phyloP scores from a whole-genome alignment of 352 stramenopile species.

The Phytopythium cucurbitacearum region DNA sequence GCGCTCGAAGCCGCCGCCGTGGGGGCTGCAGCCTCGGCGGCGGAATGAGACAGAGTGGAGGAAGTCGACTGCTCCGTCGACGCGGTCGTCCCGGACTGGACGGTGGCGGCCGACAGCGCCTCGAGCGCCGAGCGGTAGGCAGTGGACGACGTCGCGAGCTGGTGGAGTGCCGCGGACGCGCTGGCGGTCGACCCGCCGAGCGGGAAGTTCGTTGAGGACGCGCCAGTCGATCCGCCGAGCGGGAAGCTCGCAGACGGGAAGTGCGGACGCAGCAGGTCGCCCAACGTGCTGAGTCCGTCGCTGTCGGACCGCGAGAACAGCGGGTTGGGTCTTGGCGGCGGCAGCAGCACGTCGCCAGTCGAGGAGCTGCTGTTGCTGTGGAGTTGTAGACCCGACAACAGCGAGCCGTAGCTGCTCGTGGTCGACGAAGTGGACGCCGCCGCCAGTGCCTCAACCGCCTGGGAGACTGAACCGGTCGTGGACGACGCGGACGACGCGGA shows the following conservation, averaged over 20 bases:
- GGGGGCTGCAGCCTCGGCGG: too few relatives aligned
- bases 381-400: slow-evolving; percentile 29
- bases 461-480: slow-evolving; percentile 14
- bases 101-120: slow-evolving; percentile 10
- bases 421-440: slow-evolving; percentile 27
- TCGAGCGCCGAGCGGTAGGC: slow-evolving; percentile 32
- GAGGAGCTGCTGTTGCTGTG: slow-evolving; percentile 11
- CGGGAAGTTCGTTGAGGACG: background rate
- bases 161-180: slow-evolving; percentile 33
- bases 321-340: slow-evolving; percentile 36
- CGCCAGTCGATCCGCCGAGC: slow-evolving; percentile 1
- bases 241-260: slow-evolving; percentile 34
- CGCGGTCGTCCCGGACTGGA: slow-evolving; percentile 12
- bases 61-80: slow-evolving; percentile 11
- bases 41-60: slow-evolving; percentile 1
- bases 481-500: slow-evolving; percentile 29
- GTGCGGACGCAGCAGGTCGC: slow-evolving; percentile 43
- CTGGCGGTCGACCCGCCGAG: background rate
- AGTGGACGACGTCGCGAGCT: slow-evolving; percentile 51
- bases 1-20: slow-evolving; percentile 3
- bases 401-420: slow-evolving; percentile 17
- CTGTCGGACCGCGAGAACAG: slow-evolving; percentile 58
- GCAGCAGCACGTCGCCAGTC: slow-evolving; percentile 9
- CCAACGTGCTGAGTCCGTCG: slow-evolving; percentile 34
- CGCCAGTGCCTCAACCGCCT: slow-evolving; percentile 4